These are phyloP conservation scores for Trichocladium uniseriatum DNA, from an alignment of 495 filamentous ascomycete species.

Conservation along the genomic window DNA sequence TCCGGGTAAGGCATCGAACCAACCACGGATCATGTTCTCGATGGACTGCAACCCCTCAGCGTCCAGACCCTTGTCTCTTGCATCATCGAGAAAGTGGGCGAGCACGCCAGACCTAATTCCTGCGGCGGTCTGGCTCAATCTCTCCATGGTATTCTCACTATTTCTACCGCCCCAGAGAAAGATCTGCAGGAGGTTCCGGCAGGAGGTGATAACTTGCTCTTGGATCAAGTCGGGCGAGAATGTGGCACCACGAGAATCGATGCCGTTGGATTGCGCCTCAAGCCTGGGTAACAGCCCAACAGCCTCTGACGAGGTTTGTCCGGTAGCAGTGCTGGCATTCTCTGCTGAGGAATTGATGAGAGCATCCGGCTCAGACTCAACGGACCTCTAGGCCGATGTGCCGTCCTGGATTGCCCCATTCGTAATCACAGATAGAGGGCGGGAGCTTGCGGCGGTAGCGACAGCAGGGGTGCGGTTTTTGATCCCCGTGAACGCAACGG, in stretches of 20 bases:
- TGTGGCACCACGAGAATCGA: background rate
- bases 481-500: too few species aligned
- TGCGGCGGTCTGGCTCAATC: background rate
- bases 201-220: background rate
- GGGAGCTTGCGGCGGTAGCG: too few species aligned
- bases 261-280: background rate
- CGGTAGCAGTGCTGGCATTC: background rate
- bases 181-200: background rate
- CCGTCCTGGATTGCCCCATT: too few species aligned
- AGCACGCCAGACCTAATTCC: background rate
- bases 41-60: background rate
- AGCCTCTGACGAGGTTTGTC: background rate
- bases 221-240: background rate
- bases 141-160: background rate
- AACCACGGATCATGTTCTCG: background rate
- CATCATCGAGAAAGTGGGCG: background rate
- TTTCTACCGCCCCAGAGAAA: background rate
- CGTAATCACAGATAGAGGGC: too few species aligned
- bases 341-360: background rate
- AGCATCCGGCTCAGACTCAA: background rate
- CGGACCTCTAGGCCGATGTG: background rate
- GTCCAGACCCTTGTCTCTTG: background rate
- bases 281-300: background rate
- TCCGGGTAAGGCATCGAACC: background rate
- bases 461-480: too few species aligned